phyloP scores from a whole-genome alignment of 1,139 yeast species.

The Yarrowia galli region DNA sequence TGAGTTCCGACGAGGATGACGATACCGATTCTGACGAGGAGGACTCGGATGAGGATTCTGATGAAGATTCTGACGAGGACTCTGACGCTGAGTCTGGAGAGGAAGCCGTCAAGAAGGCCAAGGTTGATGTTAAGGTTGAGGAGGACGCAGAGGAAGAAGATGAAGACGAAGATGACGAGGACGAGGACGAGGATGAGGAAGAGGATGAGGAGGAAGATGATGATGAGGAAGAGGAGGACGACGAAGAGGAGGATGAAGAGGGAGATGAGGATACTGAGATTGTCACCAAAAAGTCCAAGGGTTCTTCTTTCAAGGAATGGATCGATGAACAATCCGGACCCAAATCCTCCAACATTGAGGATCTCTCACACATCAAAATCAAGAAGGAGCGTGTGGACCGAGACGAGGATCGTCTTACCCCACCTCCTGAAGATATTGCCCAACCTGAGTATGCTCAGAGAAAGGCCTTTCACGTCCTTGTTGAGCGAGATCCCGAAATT shows the following conservation, averaged over 20 bases:
- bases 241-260: slow-evolving; percentile 43
- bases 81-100: slow-evolving; percentile 43
- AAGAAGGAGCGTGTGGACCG: slow-evolving; percentile 47
- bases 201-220: slow-evolving; percentile 41
- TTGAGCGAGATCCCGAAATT: slow-evolving; percentile 68
- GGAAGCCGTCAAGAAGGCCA: slow-evolving; percentile 41
- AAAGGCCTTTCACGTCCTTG: slow-evolving; percentile 71
- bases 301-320: slow-evolving; percentile 62
- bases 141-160: slow-evolving; percentile 44
- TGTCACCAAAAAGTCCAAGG: slow-evolving; percentile 49
- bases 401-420: slow-evolving; percentile 50
- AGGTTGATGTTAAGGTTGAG: slow-evolving; percentile 42
- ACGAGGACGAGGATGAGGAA: slow-evolving; percentile 42
- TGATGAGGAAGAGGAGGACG: slow-evolving; percentile 41
- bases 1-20: slow-evolving; percentile 46
- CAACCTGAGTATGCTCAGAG: slow-evolving; percentile 63
- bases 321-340: slow-evolving; percentile 52
- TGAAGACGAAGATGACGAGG: slow-evolving; percentile 43
- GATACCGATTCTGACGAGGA: slow-evolving; percentile 41
- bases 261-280: slow-evolving; percentile 47
- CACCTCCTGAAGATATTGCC: slow-evolving; percentile 59
- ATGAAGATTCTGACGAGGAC: slow-evolving; percentile 42
- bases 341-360: slow-evolving; percentile 29
- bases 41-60: slow-evolving; percentile 40
- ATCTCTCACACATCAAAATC: slow-evolving; percentile 35